Evolutionary conservation across 441 rosid species (phyloP).

Genomic region (Erodium texanum): DNA sequence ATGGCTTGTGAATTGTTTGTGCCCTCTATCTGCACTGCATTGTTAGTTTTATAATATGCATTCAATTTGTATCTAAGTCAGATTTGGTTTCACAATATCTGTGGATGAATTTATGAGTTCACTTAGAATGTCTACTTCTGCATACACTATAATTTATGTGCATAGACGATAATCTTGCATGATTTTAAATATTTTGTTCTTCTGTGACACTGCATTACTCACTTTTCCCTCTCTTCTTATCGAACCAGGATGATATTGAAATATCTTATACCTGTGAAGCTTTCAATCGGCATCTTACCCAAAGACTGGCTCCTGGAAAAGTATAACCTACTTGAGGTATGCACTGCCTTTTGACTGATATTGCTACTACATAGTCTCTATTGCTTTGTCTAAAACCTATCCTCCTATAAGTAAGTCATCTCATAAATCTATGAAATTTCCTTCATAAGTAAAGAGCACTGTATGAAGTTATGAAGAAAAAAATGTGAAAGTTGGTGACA

Average conservation of each 20-base stretch:
- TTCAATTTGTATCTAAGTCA: background rate
- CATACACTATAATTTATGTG: background rate
- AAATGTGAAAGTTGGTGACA: background rate
- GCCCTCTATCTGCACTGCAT: background rate
- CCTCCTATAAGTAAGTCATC: background rate
- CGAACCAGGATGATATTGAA: slow-evolving; percentile 79
- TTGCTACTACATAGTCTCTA: background rate
- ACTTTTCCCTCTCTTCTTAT: background rate
- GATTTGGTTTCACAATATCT: background rate
- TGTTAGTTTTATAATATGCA: background rate
- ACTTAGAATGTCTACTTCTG: background rate
- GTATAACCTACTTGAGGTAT: slow-evolving; percentile 67
- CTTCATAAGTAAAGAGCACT: background rate
- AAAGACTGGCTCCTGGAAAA: slow-evolving; percentile 50
- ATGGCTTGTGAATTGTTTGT: background rate
- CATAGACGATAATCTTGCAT: background rate
- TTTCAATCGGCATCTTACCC: slow-evolving; percentile 73
- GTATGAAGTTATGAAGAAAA: background rate
- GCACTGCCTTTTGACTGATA: slow-evolving; percentile 8
- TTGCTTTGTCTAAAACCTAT: background rate
- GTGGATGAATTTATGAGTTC: background rate
- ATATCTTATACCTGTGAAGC: slow-evolving; percentile 88
- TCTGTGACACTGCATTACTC: background rate
- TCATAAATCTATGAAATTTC: background rate
- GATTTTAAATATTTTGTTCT: background rate